These are phyloP conservation scores for Castanea mollissima DNA, from an alignment of 306 rosid species.

Conservation along the genomic window DNA sequence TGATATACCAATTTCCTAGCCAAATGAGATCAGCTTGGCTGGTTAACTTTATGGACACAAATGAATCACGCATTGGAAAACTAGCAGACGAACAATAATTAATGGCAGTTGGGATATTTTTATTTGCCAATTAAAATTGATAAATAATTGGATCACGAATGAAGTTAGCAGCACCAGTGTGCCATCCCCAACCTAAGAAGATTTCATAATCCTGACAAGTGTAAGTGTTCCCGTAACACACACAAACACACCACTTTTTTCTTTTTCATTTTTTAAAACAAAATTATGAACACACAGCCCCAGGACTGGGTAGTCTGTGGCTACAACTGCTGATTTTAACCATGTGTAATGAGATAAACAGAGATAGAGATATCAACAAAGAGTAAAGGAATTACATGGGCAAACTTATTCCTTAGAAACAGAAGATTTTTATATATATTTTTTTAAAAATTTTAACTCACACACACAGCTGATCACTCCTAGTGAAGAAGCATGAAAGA, in stretches of 20 bases:
- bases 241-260: not conserved
- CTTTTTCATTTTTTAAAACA: no score
- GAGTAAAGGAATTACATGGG: not conserved
- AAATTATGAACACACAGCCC: not conserved
- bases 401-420: no score
- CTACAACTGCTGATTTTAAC: not conserved
- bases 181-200: not conserved
- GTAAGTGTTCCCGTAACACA: not conserved
- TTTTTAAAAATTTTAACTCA: no score
- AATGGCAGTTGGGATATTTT: not conserved
- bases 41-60: not conserved
- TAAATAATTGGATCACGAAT: not conserved
- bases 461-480: no score
- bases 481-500: not conserved
- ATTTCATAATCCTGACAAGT: not conserved
- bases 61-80: not conserved
- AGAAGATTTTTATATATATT: no score
- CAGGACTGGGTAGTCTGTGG: not conserved
- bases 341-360: not conserved
- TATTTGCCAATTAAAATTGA: not conserved
- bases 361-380: not conserved
- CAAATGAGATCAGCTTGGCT: not conserved
- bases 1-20: not conserved
- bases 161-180: not conserved
- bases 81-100: not conserved